A percentile compares a stretch with the other conserved stretches of the same genome.
These are phyloP conservation scores for Picea mariana DNA, from an alignment of 83 land plant species.

Conservation along the genomic window DNA sequence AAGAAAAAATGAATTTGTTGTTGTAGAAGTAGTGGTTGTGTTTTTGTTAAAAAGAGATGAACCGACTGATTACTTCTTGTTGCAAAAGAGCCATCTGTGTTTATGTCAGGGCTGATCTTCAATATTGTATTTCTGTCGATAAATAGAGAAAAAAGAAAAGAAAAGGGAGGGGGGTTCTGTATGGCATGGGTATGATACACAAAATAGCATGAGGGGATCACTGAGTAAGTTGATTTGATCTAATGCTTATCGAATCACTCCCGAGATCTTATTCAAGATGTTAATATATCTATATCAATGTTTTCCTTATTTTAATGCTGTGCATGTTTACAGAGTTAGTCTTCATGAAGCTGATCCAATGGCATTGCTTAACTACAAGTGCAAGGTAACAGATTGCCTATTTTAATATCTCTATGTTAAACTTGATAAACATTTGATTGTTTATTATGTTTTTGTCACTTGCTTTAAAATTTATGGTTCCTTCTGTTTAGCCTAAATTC, in stretches of 20 bases:
- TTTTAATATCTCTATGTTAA: not conserved
- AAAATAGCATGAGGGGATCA: no score
- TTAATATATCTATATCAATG: no score
- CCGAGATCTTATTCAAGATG: no score
- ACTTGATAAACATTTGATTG: not conserved
- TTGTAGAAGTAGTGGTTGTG: not conserved
- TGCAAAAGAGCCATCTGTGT: not conserved
- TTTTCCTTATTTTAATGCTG: not conserved
- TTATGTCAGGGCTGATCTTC: not conserved
- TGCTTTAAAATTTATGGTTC: not conserved
- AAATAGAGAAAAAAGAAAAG: not conserved
- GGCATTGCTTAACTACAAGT: conserved; percentile 1
- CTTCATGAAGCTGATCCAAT: conserved; percentile 6
- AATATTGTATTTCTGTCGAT: not conserved
- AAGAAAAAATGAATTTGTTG: not conserved
- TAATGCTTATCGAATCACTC: no score
- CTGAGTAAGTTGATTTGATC: no score
- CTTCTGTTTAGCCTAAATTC: not conserved
- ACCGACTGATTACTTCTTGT: not conserved
- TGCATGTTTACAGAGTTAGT: conserved; percentile 6
- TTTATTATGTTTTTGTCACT: not conserved
- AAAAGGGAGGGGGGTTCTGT: no score
- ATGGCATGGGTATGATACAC: no score
- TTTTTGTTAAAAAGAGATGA: not conserved
- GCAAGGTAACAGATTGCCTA: conserved; percentile 7